A percentile compares a stretch with the other conserved stretches of the same genome.
These are phyloP conservation scores for Ustulina deusta DNA, from an alignment of 2,329 filamentous ascomycete species.

Conservation along the genomic window DNA sequence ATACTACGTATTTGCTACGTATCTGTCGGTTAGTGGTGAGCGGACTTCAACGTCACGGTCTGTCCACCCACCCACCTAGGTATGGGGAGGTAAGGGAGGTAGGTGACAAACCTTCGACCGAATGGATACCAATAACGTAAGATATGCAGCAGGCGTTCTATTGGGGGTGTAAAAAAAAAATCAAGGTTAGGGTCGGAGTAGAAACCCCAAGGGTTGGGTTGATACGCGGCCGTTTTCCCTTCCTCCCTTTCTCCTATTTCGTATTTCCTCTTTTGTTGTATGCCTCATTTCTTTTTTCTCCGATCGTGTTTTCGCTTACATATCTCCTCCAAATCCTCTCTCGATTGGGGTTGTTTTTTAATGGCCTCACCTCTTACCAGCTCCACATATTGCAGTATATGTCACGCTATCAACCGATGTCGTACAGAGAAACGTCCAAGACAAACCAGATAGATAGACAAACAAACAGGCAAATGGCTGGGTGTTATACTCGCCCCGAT, in stretches of 20 bases:
- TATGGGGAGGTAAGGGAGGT: neutral
- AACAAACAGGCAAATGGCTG: neutral
- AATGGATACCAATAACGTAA: slow-evolving; percentile 15
- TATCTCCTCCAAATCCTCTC: neutral
- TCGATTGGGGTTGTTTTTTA: neutral
- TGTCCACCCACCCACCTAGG: slow-evolving; percentile 9
- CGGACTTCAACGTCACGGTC: slow-evolving; percentile 7
- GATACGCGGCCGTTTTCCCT: neutral
- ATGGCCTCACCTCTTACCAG: slow-evolving; percentile 1
- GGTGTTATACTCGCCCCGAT: slow-evolving; percentile 5
- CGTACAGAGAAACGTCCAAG: neutral
- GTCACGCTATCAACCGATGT: neutral
- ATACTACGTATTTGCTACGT: slow-evolving; percentile 15
- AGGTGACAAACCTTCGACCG: slow-evolving; percentile 5
- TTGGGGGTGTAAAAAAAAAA: neutral
- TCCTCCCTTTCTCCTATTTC: neutral
- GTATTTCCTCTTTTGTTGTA: neutral
- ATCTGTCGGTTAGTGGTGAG: slow-evolving; percentile 14
- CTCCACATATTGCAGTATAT: neutral
- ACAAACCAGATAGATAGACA: neutral
- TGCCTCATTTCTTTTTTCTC: neutral
- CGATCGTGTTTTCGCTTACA: neutral
- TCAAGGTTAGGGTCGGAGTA: neutral
- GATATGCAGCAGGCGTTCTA: neutral
- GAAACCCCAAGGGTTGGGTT: neutral